A percentile compares a stretch with the other conserved stretches of the same genome.
Conservation (phyloP, 2,329 filamentous ascomycete species). For the Camptophora hylomeconis region DNA sequence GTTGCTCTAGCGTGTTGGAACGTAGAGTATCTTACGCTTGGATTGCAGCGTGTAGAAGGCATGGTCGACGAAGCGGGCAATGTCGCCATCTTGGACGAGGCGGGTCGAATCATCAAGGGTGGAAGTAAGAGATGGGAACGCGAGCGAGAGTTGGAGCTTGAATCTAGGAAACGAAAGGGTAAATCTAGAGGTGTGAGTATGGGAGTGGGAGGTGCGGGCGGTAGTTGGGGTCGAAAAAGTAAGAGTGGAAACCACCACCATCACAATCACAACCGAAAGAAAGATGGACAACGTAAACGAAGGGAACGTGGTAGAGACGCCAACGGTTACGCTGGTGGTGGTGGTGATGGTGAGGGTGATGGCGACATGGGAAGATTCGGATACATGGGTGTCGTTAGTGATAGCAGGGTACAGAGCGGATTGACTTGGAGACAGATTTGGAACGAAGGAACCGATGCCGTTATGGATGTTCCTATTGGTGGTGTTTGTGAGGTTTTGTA, state of each 20-base stretch:
- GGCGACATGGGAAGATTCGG: constrained; percentile 1
- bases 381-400: constrained; percentile 2
- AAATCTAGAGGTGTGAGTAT: constrained; percentile 27
- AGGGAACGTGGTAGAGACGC: constrained; percentile 2
- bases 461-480: constrained; percentile 90
- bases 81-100: constrained; percentile 66
- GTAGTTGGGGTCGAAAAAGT: constrained; percentile 26
- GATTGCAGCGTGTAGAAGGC: constrained; percentile 68
- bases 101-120: constrained; percentile 42
- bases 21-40: constrained; percentile 72
- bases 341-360: not conserved
- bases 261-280: too few species aligned
- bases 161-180: constrained; percentile 27
- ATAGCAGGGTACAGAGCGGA: constrained; percentile 25
- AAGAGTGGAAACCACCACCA: too few species aligned
- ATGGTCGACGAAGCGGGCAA: constrained; percentile 83
- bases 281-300: constrained; percentile 6
- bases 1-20: constrained; percentile 86
- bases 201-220: constrained; percentile 23
- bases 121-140: constrained; percentile 24
- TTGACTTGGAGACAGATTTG: constrained; percentile 71
- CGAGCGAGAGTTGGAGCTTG: constrained; percentile 13
- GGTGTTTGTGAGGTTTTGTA: constrained; percentile 94
- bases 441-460: constrained; percentile 88
- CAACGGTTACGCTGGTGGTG: constrained; percentile 1